phyloP scores from a whole-genome alignment of 352 stramenopile species.

The Thraustochytrium sp. region DNA sequence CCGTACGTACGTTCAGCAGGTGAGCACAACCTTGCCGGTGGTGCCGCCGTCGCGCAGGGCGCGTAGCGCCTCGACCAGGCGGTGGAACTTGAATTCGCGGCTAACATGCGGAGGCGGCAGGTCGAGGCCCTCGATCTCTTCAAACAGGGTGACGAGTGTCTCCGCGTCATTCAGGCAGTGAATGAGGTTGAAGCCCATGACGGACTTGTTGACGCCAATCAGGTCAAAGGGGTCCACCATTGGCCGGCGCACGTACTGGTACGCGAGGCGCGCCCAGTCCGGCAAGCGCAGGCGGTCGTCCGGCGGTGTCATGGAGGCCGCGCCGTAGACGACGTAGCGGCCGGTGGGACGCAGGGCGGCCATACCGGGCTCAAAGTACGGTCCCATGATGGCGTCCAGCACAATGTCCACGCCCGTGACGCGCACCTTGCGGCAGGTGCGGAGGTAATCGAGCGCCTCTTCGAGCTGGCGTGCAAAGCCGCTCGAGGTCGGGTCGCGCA shows the following conservation, averaged over 20 bases:
- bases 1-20: background rate
- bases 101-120: slow-evolving; percentile 24
- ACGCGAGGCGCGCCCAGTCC: slow-evolving; percentile 41
- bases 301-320: slow-evolving; percentile 25
- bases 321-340: slow-evolving; percentile 46
- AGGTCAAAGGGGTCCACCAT: slow-evolving; percentile 45
- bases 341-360: slow-evolving; percentile 1
- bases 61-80: slow-evolving; percentile 25
- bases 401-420: slow-evolving; percentile 42
- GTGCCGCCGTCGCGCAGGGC: slow-evolving; percentile 33
- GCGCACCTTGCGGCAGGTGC: background rate
- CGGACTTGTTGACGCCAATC: slow-evolving; percentile 6
- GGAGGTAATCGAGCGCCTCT: background rate
- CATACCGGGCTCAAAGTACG: slow-evolving; percentile 40
- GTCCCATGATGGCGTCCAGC: slow-evolving; percentile 44
- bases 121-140: slow-evolving; percentile 17
- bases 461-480: slow-evolving; percentile 35
- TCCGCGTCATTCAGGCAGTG: slow-evolving; percentile 45
- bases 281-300: background rate
- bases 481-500: background rate
- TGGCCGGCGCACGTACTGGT: slow-evolving; percentile 28
- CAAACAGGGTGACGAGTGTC: background rate
- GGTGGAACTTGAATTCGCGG: slow-evolving; percentile 37
- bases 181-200: slow-evolving; percentile 50
- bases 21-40: slow-evolving; percentile 46